These are phyloP conservation scores for Plasmodium gonderi DNA, from an alignment of 169 alveolate species.

Conservation along the genomic window DNA sequence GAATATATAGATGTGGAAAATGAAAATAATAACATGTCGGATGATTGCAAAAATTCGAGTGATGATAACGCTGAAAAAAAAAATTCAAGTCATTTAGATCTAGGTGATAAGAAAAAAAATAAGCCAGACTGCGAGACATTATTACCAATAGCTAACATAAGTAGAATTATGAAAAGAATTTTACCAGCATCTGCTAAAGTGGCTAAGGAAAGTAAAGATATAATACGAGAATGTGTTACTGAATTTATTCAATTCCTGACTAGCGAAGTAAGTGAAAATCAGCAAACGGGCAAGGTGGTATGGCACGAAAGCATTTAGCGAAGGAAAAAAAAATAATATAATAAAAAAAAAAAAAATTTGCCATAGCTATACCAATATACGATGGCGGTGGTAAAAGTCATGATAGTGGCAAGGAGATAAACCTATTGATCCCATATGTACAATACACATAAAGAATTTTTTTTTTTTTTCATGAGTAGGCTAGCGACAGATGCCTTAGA, in stretches of 20 bases:
- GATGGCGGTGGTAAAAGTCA: no score
- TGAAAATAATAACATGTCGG: constrained; percentile 35
- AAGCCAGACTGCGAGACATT: constrained; percentile 57
- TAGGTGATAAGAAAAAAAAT: constrained; percentile 27
- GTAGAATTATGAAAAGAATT: constrained; percentile 95
- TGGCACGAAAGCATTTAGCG: background rate
- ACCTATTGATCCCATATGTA: no score
- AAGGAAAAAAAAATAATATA: background rate
- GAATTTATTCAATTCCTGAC: constrained; percentile 95
- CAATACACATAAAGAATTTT: no score
- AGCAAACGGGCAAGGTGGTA: background rate
- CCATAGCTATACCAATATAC: no score
- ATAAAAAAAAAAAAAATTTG: background rate
- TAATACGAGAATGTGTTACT: constrained; percentile 95
- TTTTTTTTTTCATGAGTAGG: constrained; percentile 76
- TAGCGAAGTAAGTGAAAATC: constrained; percentile 84
- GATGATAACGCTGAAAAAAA: constrained; percentile 31
- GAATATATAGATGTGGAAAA: constrained; percentile 18
- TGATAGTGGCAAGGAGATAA: no score
- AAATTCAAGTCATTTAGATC: background rate
- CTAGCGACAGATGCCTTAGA: constrained; percentile 93
- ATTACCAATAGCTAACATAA: constrained; percentile 95
- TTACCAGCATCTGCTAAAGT: constrained; percentile 93
- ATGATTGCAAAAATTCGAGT: constrained; percentile 27
- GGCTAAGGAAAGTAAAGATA: constrained; percentile 95